Base-by-base conservation (phyloP, 164 flowering plant species). In the Macadamia integrifolia region DNA sequence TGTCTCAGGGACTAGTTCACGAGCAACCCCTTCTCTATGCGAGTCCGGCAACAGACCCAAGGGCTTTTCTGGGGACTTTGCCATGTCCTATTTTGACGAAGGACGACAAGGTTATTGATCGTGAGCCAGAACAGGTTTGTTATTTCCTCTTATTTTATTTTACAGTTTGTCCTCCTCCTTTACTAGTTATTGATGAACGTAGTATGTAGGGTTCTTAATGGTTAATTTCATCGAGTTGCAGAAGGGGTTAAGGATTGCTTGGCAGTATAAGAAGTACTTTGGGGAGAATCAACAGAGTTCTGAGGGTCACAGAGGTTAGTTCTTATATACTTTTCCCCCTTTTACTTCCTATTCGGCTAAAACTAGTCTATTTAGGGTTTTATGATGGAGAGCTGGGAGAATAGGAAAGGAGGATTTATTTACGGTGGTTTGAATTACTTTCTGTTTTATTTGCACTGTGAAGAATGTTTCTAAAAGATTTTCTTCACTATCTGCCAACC, bases 261-360 rank as follows among this genome's bases (percentile, higher is more conserved):
- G 99, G 99, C 99, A 94, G 67, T 94, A 92, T 71, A 89, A 83
- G 80, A 94, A 90, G 84, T 94, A 90, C 70, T 80, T 86, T 60
- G 90, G 83, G 60, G 97, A 88, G 62, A 72, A 78, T 65, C 85
- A 84, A 53, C 80, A 52, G 29, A 79, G 65, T 75, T 44, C 67
- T 18, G 87, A 74, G 46, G 71, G 60, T 64, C 75, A 74, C 17
- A 74, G 70, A 75, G 88, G 93, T 87, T 71, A 67, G 60, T n/a
- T 60, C 4, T 11, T 5, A 2, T 12, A 15, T 66, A 8, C 18
- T 44, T n/a, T 55, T 40, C 3, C 3, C 8, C 13, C 32, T 6
- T 32, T 30, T 59, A 3, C 40, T 30, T 11, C 2, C 29, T 59
- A 57, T 57, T 6, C 6, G 18, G 59, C n/a, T 58, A 28, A 9